Percentiles rank a stretch among this genome's conserved stretches.
Conservation (phyloP, 768 basidiomycete genomes). For the Pleurotus tuoliensis region DNA sequence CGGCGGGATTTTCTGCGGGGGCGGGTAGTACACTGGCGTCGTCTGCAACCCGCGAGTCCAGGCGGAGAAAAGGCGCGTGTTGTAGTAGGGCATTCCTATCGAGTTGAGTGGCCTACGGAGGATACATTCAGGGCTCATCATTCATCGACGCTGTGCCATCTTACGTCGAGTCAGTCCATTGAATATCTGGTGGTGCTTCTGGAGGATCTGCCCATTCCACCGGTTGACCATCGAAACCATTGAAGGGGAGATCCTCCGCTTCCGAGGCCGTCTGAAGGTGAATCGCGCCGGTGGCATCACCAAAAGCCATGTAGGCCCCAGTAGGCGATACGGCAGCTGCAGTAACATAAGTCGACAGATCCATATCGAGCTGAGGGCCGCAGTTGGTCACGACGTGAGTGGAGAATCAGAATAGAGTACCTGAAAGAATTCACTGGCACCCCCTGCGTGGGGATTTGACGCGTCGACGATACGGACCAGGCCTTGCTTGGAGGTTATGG, state of each 20-base stretch:
- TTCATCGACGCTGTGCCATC: slow-evolving; percentile 15
- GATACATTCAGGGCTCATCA: no score
- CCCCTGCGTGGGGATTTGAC: slow-evolving; percentile 48
- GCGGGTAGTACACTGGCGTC: slow-evolving; percentile 48
- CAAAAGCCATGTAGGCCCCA: slow-evolving; percentile 90
- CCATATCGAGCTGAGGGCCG: slow-evolving; percentile 52
- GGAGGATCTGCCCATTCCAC: slow-evolving; percentile 81
- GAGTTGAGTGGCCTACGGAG: slow-evolving; percentile 72
- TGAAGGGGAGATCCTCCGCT: slow-evolving; percentile 69
- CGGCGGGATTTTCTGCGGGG: slow-evolving; percentile 74
- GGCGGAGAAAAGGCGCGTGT: slow-evolving; percentile 67
- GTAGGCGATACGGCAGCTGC: slow-evolving; percentile 80
- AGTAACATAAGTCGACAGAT: slow-evolving; percentile 60
- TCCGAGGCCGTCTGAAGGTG: slow-evolving; percentile 77
- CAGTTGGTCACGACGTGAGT: slow-evolving; percentile 3
- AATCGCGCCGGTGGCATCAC: slow-evolving; percentile 80
- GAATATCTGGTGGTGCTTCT: slow-evolving; percentile 61
- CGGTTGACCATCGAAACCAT: slow-evolving; percentile 85
- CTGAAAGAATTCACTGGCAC: slow-evolving; percentile 76
- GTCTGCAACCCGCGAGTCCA: slow-evolving; percentile 48
- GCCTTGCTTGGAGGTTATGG: slow-evolving; percentile 76
- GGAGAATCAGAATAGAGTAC: slow-evolving; percentile 29
- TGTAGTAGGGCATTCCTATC: slow-evolving; percentile 87
- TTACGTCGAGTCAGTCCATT: slow-evolving; percentile 84
- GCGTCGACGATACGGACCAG: slow-evolving; percentile 84